Base-by-base conservation (phyloP, 2,329 filamentous ascomycete species). In the Macrophomina phaseolina region DNA sequence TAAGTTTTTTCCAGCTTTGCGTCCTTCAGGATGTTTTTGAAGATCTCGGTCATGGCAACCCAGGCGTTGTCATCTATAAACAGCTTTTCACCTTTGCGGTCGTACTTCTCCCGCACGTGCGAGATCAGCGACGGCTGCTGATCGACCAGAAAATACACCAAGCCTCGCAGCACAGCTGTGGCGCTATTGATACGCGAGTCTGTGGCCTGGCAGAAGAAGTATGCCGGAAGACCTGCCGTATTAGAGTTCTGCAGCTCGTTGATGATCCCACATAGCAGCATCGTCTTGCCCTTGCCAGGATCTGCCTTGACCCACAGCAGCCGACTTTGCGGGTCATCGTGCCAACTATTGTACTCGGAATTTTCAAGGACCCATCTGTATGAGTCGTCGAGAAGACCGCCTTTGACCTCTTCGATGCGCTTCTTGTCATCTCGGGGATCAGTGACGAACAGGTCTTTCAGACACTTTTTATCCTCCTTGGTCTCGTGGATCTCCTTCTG, bases 131-230 rank as follows among this genome's bases (percentile, higher is more conserved):
- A 69, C 28, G 72, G 72, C 1, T 80, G 69, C 65, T 81, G 71
- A 0, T 66, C 49, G 1, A 80, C 61, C 0, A 86, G 73, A 11
- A 79, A 40, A 48, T 77, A 82, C 0, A 85, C 74, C 0, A 86
- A 73, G 0, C 83, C 81, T 0, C 80, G 77, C 1, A 85, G 69
- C 0, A 84, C 77, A 1, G 81, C 74, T 0, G 70, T 75, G 0
- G 79, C 79, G 55, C 70, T 81, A 67, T 81, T 83, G 28, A 82
- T 49, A 0, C 70, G 66, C 0, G 67, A 28, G 52, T 83, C 71
- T 4, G 77, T 78, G 9, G 74, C 73, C 69, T 85, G 77, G 69
- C 80, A 85, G 72, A 85, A 81, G 72, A 82, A 82, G 67, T n/a
- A n/a, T n/a, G n/a, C n/a, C n/a, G n/a, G n/a, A n/a, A n/a, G n/a